These are phyloP conservation scores for Euphorbia pulcherrima DNA, from an alignment of 345 rosid genomes.

Conservation along the genomic window DNA sequence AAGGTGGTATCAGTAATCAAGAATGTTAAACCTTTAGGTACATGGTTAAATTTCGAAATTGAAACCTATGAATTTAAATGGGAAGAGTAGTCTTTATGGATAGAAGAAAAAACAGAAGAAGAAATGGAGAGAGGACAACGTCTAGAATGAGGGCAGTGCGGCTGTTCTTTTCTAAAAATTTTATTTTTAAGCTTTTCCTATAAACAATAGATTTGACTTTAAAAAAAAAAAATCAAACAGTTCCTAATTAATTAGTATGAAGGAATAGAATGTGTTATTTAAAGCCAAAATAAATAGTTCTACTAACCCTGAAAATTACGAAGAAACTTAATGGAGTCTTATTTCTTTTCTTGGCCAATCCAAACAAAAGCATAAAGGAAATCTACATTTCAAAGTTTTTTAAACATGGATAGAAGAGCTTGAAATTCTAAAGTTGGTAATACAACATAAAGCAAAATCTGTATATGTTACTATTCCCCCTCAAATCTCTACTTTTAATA, in stretches of 20 bases:
- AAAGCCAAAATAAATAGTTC: too few relatives aligned
- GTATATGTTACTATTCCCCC: slow-evolving; percentile 16
- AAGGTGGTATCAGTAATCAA: neutral
- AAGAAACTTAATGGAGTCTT: slow-evolving; percentile 15
- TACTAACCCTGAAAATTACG: slow-evolving; percentile 14
- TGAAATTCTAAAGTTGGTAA: slow-evolving; percentile 37
- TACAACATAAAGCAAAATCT: slow-evolving; percentile 25
- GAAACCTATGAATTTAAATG: slow-evolving; percentile 14
- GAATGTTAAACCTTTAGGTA: neutral
- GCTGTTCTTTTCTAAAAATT: too few relatives aligned
- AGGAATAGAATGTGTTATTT: too few relatives aligned
- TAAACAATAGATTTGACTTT: too few relatives aligned
- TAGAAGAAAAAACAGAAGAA: slow-evolving; percentile 2
- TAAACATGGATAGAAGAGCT: slow-evolving; percentile 36
- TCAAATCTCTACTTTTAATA: slow-evolving; percentile 46
- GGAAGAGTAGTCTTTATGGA: slow-evolving; percentile 18
- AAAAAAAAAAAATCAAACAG: too few relatives aligned
- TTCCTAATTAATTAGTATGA: too few relatives aligned
- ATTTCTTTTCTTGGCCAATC: slow-evolving; percentile 22
- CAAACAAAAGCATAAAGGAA: slow-evolving; percentile 37
- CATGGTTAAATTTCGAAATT: neutral
- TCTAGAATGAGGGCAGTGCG: too few relatives aligned
- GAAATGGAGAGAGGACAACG: neutral
- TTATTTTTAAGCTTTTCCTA: too few relatives aligned
- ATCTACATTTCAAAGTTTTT: slow-evolving; percentile 29